Evolutionary conservation across 495 filamentous ascomycete genomes (phyloP), one percentile per base, ranked within the genome.

Genomic region (Evernia prunastri): DNA sequence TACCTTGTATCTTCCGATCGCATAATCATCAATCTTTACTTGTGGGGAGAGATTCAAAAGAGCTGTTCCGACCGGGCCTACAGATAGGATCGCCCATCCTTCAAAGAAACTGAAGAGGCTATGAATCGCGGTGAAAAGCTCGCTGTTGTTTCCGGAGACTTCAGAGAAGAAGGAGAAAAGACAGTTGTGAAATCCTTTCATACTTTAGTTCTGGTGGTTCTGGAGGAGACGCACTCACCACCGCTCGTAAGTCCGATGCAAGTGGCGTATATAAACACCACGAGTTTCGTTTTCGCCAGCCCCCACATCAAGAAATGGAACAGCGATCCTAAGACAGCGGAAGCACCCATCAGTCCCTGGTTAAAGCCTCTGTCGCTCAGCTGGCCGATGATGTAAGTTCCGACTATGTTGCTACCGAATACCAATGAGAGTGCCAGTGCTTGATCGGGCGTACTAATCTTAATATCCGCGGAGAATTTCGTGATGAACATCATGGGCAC

Each of bases 401-500:
- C 62, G 13, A 65, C 31, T 37, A 67, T 65, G 33, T 60, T 63
- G 37, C 61, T 58, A 4, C 36, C 45, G 10, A 60, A 57, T 12
- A 47, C 45, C n/a, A 65, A 29, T 2, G 65, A 65, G 20, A 67
- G 39, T 37, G 65, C 56, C 25, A 67, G 51, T 7, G 63, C 65
- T 59, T 65, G 65, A 37, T 67, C 65, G 13, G 65, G 60, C 8
- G 62, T 37, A 35, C 39, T 33, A 39, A 68, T 15, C 0, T 35
- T 36, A 23, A 68, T 17, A 49, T 68, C 66, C 43, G 53, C 40
- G 25, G 31, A 65, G 27, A 66, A 68, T 25, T 35, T 58, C 18
- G 64, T 58, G 37, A 68, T 66, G 33, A 68, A 68, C 63, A 68
- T 68, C 45, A 56, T 66, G n/a, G 66, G 66, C 9, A 68, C 66